These are phyloP conservation scores for Acacia crassicarpa DNA, from an alignment of 306 rosid genomes.

Conservation along the genomic window DNA sequence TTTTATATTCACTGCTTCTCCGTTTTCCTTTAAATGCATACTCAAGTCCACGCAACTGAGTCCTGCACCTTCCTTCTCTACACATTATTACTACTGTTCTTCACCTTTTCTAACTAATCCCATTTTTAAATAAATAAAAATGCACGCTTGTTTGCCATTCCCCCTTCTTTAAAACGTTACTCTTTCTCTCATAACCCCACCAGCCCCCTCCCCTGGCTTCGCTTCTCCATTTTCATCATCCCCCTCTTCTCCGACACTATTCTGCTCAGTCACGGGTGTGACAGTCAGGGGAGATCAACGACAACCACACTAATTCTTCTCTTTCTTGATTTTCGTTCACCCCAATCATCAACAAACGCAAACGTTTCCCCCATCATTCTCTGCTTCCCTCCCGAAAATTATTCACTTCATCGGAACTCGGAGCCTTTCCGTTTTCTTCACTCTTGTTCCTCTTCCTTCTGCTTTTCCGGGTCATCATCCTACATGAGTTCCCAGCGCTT, in stretches of 20 bases:
- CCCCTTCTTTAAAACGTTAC: constrained; percentile 11
- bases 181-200: not conserved
- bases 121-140: not conserved
- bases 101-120: not conserved
- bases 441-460: not conserved
- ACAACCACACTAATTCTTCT: not conserved
- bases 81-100: not conserved
- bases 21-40: not conserved
- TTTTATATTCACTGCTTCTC: not conserved
- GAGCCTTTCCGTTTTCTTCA: not conserved
- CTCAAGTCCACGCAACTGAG: not conserved
- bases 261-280: not conserved
- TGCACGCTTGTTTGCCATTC: not conserved
- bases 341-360: not conserved
- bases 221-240: not conserved
- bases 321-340: not conserved
- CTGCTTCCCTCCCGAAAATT: not conserved
- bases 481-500: constrained; percentile 41
- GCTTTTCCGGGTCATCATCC: constrained; percentile 6
- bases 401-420: constrained; percentile 13
- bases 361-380: not conserved
- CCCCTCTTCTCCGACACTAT: constrained; percentile 16
- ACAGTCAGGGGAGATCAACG: constrained; percentile 1
- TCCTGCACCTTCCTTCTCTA: not conserved
- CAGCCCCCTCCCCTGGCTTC: not conserved